A percentile compares a stretch with the other conserved stretches of the same genome.
Evolutionary conservation across 352 stramenopile species (phyloP).

Genomic region (Phytophthora foliorum): DNA sequence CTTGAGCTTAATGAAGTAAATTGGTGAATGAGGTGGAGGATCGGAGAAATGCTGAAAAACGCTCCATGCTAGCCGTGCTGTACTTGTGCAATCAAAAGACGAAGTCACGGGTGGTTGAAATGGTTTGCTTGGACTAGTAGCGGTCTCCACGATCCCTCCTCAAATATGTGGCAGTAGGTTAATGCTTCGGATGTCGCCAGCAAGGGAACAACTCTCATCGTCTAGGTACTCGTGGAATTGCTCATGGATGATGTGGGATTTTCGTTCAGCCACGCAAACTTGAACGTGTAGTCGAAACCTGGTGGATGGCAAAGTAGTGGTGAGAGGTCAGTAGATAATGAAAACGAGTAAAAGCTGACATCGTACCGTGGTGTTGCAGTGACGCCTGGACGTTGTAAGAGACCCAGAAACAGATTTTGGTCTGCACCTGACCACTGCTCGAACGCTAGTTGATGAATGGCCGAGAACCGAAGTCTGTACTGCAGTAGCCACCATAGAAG

Average conservation of each 20-base stretch:
- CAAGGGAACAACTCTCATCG: too few species aligned
- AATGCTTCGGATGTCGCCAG: too few species aligned
- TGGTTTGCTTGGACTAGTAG: too few species aligned
- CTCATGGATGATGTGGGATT: not conserved
- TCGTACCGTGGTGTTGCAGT: slow-evolving; percentile 37
- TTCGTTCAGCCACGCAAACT: slow-evolving; percentile 18
- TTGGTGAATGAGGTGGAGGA: slow-evolving; percentile 15
- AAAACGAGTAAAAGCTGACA: not conserved
- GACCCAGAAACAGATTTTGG: slow-evolving; percentile 49
- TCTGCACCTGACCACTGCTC: slow-evolving; percentile 37
- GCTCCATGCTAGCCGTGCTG: not conserved
- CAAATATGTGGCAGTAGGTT: too few species aligned
- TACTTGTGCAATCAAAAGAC: not conserved
- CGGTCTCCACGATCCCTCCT: too few species aligned
- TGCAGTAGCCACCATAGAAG: slow-evolving; percentile 1
- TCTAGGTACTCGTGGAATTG: slow-evolving; percentile 3
- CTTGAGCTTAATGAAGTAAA: slow-evolving; percentile 24
- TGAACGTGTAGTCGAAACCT: slow-evolving; percentile 25
- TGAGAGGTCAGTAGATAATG: not conserved
- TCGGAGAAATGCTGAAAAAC: not conserved
- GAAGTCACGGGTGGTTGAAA: too few species aligned
- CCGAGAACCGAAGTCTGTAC: slow-evolving; percentile 20
- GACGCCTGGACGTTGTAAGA: slow-evolving; percentile 41
- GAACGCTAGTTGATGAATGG: slow-evolving; percentile 46
- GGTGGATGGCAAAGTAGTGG: not conserved